phyloP scores from a whole-genome alignment of 73 alveolate species.

The Blepharisma japonicum region DNA sequence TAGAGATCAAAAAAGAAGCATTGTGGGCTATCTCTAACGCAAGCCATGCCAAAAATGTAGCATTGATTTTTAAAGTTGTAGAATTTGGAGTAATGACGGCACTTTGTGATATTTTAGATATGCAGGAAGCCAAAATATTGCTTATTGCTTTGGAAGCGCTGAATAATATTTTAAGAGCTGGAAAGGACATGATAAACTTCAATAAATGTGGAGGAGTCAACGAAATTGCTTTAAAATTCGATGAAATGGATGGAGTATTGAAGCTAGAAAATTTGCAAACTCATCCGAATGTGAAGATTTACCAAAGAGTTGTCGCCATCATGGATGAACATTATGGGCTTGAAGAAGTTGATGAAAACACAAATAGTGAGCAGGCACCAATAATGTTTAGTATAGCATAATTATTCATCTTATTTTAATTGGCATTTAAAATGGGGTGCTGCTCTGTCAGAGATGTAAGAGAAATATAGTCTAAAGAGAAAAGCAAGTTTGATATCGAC shows the following conservation, averaged over 20 bases:
- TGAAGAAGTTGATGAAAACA: constrained; percentile 14
- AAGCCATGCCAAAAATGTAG: constrained; percentile 66
- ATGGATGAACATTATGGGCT: constrained; percentile 29
- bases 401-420: no score
- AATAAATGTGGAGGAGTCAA: constrained; percentile 27
- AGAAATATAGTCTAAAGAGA: no score
- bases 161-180: constrained; percentile 69
- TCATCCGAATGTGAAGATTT: constrained; percentile 18
- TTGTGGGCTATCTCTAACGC: constrained; percentile 90
- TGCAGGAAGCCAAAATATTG: constrained; percentile 69
- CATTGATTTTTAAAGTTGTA: constrained; percentile 60
- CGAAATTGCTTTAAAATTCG: constrained; percentile 10
- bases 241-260: constrained; percentile 12
- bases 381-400: no score
- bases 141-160: constrained; percentile 89
- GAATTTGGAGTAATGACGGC: constrained; percentile 70
- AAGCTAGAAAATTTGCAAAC: constrained; percentile 14
- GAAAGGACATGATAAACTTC: constrained; percentile 36
- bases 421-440: no score
- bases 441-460: no score
- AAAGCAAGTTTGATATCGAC: no score
- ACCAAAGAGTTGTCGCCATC: background rate
- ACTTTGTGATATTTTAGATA: constrained; percentile 45
- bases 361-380: no score
- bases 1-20: constrained; percentile 86